Conservation (phyloP, 1,284 basidiomycete genomes). For the Pisolithus thermaeus region DNA sequence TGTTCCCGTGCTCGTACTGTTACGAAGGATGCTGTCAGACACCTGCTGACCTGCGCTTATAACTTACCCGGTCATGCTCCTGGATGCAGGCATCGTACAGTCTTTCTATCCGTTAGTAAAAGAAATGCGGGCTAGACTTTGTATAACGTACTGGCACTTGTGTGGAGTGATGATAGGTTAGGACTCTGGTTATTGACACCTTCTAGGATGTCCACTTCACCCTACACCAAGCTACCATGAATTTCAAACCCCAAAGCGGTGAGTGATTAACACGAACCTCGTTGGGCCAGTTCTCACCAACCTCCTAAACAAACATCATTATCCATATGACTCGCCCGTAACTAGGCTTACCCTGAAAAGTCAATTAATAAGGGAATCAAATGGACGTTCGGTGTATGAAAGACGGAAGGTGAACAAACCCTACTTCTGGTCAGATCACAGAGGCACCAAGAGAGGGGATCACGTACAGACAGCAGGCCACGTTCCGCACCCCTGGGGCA, state of each 20-base stretch:
- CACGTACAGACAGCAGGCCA: constrained; percentile 34
- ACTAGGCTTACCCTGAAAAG: constrained; percentile 1
- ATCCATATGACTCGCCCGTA: not conserved
- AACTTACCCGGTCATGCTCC: constrained; percentile 46
- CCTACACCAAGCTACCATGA: not conserved
- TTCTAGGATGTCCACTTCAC: constrained; percentile 63
- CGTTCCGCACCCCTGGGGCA: constrained; percentile 35
- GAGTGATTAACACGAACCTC: not conserved
- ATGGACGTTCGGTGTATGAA: not conserved
- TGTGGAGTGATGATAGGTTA: constrained; percentile 60
- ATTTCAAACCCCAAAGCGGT: not conserved
- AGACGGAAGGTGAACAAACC: not conserved
- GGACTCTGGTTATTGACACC: constrained; percentile 53
- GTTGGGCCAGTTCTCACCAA: constrained; percentile 6
- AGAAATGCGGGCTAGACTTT: not conserved
- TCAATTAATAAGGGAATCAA: not conserved
- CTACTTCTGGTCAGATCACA: not conserved
- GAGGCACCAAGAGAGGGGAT: not conserved
- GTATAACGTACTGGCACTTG: constrained; percentile 27
- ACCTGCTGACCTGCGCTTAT: not conserved
- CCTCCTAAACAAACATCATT: not conserved
- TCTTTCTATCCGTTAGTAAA: constrained; percentile 25
- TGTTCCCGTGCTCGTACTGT: constrained; percentile 34
- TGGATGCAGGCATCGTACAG: constrained; percentile 55
- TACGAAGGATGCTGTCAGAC: not conserved